Base-by-base conservation (phyloP, 2,329 filamentous ascomycete genomes). In the Fusarium sambucinum region DNA sequence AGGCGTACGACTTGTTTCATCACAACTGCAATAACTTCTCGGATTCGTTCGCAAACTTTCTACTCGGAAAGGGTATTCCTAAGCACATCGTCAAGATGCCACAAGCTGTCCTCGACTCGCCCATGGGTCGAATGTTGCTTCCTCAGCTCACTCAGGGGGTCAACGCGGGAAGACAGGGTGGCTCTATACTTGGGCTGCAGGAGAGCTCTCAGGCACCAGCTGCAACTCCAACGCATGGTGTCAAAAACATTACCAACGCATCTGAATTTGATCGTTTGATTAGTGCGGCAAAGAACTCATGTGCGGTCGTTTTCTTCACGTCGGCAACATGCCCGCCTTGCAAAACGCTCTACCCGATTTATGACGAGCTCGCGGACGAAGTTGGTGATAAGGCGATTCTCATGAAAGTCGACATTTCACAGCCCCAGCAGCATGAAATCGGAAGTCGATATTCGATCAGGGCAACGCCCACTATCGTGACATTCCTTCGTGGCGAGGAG, bases 1-100 rank as follows among this genome's bases (percentile, higher is more conserved):
- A 93, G 87, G 92, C 92, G 1, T 98, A 98, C 75, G 93, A 97
- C 75, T 82, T 97, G 7, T 97, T 87, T 77, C 92, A 82, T 73
- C 94, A 97, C 79, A 99, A 99, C 77, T 98, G 95, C 83, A 99
- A 98, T 81, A 97, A 97, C 79, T 99, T 98, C 79, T 93, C 92
- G 5, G 95, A 98, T 75, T 94, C 97, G 64, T 90, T 98, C 70
- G 84, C 93, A 66, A 96, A 92, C 78, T 98, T 98, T 68, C 83
- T 98, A 0, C 83, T 97, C 1, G 95, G 96, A 23, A 92, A 90
- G 71, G 92, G 93, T 4, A 98, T 98, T 62, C 96, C 96, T 0
- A 86, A 90, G 2, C 90, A 97, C 73, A 98, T 99, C 69, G 87
- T 88, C 30, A 93, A 90, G 70, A 89, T 98, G 76, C 95, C 95